Evolutionary conservation across 2,329 filamentous ascomycete genomes (phyloP), one percentile per base, ranked within the genome.

Genomic region (Fusarium sp.): DNA sequence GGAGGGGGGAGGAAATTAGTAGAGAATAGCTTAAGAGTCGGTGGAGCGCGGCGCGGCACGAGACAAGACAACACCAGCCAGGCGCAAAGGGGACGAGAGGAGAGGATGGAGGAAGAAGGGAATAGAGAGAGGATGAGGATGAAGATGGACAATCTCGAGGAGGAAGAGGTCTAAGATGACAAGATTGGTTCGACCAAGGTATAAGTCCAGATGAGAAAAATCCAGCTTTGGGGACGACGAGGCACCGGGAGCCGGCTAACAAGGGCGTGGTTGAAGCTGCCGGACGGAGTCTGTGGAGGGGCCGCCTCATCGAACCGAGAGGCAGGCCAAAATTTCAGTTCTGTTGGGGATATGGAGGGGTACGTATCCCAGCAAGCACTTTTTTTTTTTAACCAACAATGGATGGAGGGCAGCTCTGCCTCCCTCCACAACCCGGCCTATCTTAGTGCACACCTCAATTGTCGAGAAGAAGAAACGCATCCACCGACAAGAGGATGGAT

Each of bases 341-440:
- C 77, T 81, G 77, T 81, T 83, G 80, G 80, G 81, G 81, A 81
- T 77, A 72, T 72, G 70, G 69, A 73, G 71, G 73, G 73, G 71
- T 75, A 75, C 73, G 73, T 75, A 75, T 73, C 73, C 65, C 64
- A 49, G 65, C 40, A 44, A 44, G 69, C 69, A 44, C 65, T 54
- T 71, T 69, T 71, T 69, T 71, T 34, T 62, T 33, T 54, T 42
- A 58, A 62, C 62, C 65, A 68, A 62, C 65, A 63, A 57, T 51
- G 20, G 29, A 58, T 38, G 54, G 64, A 68, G 54, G 61, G 42
- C 68, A 68, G 44, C 67, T 53, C 62, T 58, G 58, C 59, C 29
- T 69, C 65, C 68, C 68, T 71, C 68, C 68, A 70, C 68, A 70
- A 71, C 70, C 68, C 68, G 68, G 61, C 54, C 68, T 68, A 70